phyloP scores from a whole-genome alignment of 1,284 basidiomycete species.

The Ustilago shanxiensis region DNA sequence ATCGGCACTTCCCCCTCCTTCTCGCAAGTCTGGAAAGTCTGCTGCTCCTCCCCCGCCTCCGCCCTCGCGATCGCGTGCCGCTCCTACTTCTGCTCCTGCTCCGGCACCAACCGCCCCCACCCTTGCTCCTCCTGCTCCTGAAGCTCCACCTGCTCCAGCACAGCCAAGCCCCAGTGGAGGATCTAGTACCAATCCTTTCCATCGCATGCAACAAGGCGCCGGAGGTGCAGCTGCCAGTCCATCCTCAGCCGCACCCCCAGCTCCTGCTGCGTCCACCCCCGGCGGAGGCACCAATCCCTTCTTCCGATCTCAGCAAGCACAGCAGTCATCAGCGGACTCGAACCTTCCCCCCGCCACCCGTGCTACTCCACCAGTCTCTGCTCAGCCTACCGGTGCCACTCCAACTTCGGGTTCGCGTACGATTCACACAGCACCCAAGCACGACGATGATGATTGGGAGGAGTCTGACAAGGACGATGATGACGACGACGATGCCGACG shows the following conservation, averaged over 20 bases:
- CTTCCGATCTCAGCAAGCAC: constrained; percentile 51
- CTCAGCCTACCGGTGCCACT: constrained; percentile 45
- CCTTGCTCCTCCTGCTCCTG: constrained; percentile 22
- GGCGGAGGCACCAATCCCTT: constrained; percentile 63
- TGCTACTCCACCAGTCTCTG: constrained; percentile 48
- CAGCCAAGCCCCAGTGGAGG: constrained; percentile 35
- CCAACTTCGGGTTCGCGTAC: constrained; percentile 34
- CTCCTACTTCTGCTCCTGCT: constrained; percentile 47
- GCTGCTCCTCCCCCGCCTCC: constrained; percentile 49
- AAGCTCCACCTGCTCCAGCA: constrained; percentile 31
- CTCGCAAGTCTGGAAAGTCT: constrained; percentile 43
- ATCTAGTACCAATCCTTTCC: constrained; percentile 63
- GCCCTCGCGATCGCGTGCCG: constrained; percentile 44
- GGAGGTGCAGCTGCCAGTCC: constrained; percentile 29
- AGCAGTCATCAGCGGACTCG: constrained; percentile 23
- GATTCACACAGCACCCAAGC: constrained; percentile 57
- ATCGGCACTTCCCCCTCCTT: constrained; percentile 56
- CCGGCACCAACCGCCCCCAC: constrained; percentile 47
- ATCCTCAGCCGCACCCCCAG: constrained; percentile 20
- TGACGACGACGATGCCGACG: constrained; percentile 67
- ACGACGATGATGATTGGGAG: constrained; percentile 68
- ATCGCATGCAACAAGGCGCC: constrained; percentile 59
- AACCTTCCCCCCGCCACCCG: constrained; percentile 48
- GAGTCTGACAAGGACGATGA: constrained; percentile 66
- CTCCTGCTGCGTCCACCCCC: constrained; percentile 28